Conservation (phyloP, 495 filamentous ascomycete species). For the Penicillium alfredii region DNA sequence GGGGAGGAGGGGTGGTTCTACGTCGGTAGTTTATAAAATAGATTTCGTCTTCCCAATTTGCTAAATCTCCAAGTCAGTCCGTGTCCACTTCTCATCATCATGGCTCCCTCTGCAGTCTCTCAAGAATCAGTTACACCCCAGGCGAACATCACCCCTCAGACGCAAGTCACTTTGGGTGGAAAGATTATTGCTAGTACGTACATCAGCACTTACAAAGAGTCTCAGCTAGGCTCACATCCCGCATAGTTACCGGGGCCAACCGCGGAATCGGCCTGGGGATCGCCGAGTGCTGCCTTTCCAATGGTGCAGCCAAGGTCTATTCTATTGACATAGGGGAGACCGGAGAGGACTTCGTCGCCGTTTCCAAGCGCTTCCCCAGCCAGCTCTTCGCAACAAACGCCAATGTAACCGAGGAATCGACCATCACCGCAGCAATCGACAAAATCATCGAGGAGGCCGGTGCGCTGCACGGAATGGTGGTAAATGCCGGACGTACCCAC, state of each 20-base stretch:
- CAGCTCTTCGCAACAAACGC: constrained; percentile 29
- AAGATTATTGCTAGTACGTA: constrained; percentile 24
- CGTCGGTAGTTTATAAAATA: not conserved
- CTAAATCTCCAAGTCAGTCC: not conserved
- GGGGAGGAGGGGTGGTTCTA: not conserved
- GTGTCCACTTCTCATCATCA: not conserved
- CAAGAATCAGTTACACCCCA: not conserved
- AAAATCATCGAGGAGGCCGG: constrained; percentile 28
- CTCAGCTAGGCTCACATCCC: not conserved
- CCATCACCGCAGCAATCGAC: constrained; percentile 32
- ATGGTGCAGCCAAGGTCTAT: constrained; percentile 33
- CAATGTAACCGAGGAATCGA: constrained; percentile 34
- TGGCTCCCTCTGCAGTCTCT: constrained; percentile 7
- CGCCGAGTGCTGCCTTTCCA: constrained; percentile 36
- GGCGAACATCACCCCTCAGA: constrained; percentile 8
- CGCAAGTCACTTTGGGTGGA: constrained; percentile 13
- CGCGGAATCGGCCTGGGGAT: constrained; percentile 34
- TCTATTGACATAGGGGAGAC: constrained; percentile 38
- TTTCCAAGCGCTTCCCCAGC: constrained; percentile 25
- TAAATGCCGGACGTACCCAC: constrained; percentile 40
- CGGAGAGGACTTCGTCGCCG: constrained; percentile 29
- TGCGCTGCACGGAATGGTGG: constrained; percentile 33
- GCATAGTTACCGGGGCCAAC: constrained; percentile 34
- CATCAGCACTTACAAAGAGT: not conserved
- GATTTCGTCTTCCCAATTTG: not conserved